Conservation (phyloP, 495 filamentous ascomycete species). For the Tuber umbilicatum region DNA sequence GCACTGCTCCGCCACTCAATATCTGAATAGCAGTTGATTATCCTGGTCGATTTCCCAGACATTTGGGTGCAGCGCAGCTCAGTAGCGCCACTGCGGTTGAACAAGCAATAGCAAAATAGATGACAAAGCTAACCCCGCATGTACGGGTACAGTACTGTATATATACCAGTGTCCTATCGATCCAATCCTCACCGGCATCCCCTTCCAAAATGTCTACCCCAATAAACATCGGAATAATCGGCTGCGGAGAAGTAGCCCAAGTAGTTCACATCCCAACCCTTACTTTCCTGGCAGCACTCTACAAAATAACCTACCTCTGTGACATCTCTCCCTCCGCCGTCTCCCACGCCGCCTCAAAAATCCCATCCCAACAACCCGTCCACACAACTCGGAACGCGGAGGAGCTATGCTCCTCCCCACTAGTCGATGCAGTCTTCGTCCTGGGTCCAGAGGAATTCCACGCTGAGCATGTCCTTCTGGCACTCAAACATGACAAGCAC, state of each 20-base stretch:
- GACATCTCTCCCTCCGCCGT: constrained; percentile 43
- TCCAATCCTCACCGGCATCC: neutral
- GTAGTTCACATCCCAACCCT: constrained; percentile 50
- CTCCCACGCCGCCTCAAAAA: constrained; percentile 35
- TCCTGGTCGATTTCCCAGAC: neutral
- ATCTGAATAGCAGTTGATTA: too few relatives aligned
- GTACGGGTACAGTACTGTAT: neutral
- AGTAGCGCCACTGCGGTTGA: neutral
- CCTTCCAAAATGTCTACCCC: neutral
- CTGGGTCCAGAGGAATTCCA: constrained; percentile 51
- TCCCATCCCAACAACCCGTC: constrained; percentile 6
- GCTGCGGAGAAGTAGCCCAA: constrained; percentile 49
- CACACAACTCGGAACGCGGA: neutral
- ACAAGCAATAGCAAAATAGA: neutral
- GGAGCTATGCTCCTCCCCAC: constrained; percentile 35
- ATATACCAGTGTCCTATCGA: neutral
- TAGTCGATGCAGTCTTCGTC: constrained; percentile 51
- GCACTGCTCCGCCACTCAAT: neutral
- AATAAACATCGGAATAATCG: constrained; percentile 47
- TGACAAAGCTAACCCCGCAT: neutral
- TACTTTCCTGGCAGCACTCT: constrained; percentile 44
- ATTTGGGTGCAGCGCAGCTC: neutral
- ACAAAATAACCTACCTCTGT: constrained; percentile 46
- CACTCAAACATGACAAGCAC: constrained; percentile 50
- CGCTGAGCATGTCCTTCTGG: constrained; percentile 48